Percentiles rank a stretch among this genome's conserved stretches.
phyloP scores from a whole-genome alignment of 169 alveolate species.

The Perkinsus marinus region DNA sequence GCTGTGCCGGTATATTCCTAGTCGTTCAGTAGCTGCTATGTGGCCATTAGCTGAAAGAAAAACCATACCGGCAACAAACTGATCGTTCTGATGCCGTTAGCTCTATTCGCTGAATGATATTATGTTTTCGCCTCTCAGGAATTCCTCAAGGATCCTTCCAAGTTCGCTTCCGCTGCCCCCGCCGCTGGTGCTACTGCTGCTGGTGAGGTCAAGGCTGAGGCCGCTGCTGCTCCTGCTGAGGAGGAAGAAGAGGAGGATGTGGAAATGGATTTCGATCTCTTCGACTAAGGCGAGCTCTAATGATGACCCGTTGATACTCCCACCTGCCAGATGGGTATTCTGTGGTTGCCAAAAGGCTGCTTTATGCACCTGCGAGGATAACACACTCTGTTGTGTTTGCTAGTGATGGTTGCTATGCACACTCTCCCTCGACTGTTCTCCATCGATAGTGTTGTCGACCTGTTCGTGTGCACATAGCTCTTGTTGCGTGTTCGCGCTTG shows the following conservation, averaged over 20 bases:
- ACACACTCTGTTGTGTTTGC: neutral
- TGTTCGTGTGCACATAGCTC: neutral
- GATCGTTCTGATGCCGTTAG: no score
- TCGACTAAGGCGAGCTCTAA: conserved; percentile 39
- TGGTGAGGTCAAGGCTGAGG: conserved; percentile 46
- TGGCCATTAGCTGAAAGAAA: neutral
- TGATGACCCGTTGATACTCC: neutral
- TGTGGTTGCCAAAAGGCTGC: neutral
- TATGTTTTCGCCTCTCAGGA: no score
- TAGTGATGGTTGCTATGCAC: neutral
- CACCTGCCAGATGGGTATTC: neutral
- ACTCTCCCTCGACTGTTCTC: neutral
- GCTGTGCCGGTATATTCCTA: neutral
- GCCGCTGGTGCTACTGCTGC: conserved; percentile 59
- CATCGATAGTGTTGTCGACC: neutral
- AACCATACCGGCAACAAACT: neutral
- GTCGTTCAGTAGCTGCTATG: neutral
- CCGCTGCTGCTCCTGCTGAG: conserved; percentile 52
- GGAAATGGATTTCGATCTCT: conserved; percentile 82
- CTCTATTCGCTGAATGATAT: no score
- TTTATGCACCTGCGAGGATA: neutral
- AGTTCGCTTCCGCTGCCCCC: conserved; percentile 68
- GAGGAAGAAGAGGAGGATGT: conserved; percentile 87
- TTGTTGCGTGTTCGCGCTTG: neutral
- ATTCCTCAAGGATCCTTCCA: conserved; percentile 78